Base-by-base conservation (phyloP, 306 rosid genomes). In the Dicorynia guianensis region DNA sequence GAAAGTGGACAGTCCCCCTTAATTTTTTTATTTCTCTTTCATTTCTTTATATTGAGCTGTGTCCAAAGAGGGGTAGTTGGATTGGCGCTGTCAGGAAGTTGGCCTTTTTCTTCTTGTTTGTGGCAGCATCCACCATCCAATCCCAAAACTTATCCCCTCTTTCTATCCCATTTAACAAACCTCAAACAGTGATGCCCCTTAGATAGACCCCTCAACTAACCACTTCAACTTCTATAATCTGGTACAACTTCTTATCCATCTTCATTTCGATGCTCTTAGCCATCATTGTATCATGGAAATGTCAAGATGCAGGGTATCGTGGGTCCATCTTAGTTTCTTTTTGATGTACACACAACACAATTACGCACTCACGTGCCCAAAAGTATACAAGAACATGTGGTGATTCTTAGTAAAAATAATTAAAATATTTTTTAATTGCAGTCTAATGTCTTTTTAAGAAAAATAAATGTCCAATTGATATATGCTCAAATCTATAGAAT, bases 1-100 rank as follows among this genome's bases (percentile, higher is more conserved):
- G 63, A 83, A 81, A 81, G 84, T 35, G 50, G 83, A 54, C 76
- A 71, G 17, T 55, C 59, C 11, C 25, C 13, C 13, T 11, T 56
- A 42, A 11, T 1, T 44, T 9, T 13, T 7, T 13, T 47, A 2
- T 56, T 19, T 7, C 2, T 11, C 30, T 25, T 25, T 25, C 30
- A 25, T 8, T 53, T 65, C 44, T 19, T 56, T 71, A 8, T 67
- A 10, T 59, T 49, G 43, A 14, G 64, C 55, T 54, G 3, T 74
- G 76, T 75, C 79, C 77, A 53, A 63, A 77, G 53, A 50, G 12
- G 64, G 83, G 81, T 65, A 49, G 89, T 81, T 85, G 88, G 74
- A 61, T 57, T 52, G 86, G 90, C 87, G 66, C 81, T 71, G 77
- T 88, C 93, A 66, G 57, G 71, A 74, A 79, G 88, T 83, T 73